These are phyloP conservation scores for Candida hispaniensis DNA, from an alignment of 805 yeast species.

Conservation along the genomic window DNA sequence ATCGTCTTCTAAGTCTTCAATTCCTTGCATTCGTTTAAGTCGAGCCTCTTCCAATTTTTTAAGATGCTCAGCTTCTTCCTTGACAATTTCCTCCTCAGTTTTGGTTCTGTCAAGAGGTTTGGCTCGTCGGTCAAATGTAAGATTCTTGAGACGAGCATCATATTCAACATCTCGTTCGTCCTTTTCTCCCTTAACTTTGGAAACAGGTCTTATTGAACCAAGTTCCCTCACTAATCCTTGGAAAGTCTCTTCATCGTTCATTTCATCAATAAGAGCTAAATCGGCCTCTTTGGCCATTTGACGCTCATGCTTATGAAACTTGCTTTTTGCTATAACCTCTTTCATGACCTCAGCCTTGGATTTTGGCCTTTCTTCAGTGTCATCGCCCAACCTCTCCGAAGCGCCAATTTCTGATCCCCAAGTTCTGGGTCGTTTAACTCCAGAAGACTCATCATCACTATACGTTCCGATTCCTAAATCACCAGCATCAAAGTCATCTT, in stretches of 20 bases:
- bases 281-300: constrained; percentile 33
- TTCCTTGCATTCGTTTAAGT: constrained; percentile 31
- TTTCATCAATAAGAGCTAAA: constrained; percentile 28
- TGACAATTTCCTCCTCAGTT: constrained; percentile 34
- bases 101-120: constrained; percentile 34
- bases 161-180: constrained; percentile 25
- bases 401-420: constrained; percentile 11
- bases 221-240: constrained; percentile 28
- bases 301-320: constrained; percentile 33
- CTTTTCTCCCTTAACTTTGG: constrained; percentile 5
- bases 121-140: constrained; percentile 34
- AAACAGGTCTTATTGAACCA: constrained; percentile 17
- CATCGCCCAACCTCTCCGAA: constrained; percentile 23
- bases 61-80: constrained; percentile 28
- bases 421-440: constrained; percentile 11
- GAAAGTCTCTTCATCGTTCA: constrained; percentile 30
- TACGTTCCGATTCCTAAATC: constrained; percentile 33
- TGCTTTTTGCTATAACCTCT: constrained; percentile 36
- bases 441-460: constrained; percentile 29
- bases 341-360: constrained; percentile 35
- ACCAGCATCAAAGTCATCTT: constrained; percentile 45
- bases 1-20: constrained; percentile 23
- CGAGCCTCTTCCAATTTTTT: constrained; percentile 30
- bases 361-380: constrained; percentile 31
- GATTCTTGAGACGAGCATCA: constrained; percentile 31